A percentile compares a stretch with the other conserved stretches of the same genome.
phyloP scores from a whole-genome alignment of 2,329 filamentous ascomycete genomes.

The Xylariaceae sp. region DNA sequence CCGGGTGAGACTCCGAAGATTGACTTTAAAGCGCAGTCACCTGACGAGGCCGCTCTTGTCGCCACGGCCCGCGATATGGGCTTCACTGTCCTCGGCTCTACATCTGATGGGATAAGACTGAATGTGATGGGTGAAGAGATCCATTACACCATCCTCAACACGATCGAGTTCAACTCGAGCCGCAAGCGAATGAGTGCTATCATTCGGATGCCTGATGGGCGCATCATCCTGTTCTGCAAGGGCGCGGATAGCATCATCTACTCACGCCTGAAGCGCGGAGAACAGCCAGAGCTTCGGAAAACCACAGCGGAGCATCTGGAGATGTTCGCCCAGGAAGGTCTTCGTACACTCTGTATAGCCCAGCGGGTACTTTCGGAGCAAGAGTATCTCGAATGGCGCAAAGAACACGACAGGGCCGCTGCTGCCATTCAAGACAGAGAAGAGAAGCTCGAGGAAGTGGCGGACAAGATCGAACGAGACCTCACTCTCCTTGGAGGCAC shows the following conservation, averaged over 20 bases:
- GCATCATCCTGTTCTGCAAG: constrained; percentile 91
- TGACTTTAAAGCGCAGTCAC: constrained; percentile 94
- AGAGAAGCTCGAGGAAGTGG: constrained; percentile 84
- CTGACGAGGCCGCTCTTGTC: constrained; percentile 91
- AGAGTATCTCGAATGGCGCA: constrained; percentile 80
- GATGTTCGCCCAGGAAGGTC: constrained; percentile 91
- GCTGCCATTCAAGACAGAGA: constrained; percentile 80
- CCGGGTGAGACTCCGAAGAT: constrained; percentile 89
- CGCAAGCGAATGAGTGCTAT: constrained; percentile 98
- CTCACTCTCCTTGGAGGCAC: constrained; percentile 86
- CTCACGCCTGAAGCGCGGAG: constrained; percentile 75
- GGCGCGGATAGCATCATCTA: constrained; percentile 97
- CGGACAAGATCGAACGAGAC: constrained; percentile 86
- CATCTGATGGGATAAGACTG: constrained; percentile 73
- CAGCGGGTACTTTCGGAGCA: constrained; percentile 73
- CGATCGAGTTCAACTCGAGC: constrained; percentile 93
- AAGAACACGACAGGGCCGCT: constrained; percentile 80
- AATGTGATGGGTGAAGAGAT: constrained; percentile 84
- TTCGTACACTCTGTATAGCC: constrained; percentile 91
- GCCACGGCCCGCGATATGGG: constrained; percentile 92
- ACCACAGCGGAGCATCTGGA: constrained; percentile 90
- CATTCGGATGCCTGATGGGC: constrained; percentile 85
- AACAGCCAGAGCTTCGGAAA: constrained; percentile 77
- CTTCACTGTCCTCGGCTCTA: constrained; percentile 81
- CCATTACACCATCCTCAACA: constrained; percentile 84